Evolutionary conservation across 148 eudicot genomes (phyloP).

Genomic region (Bassia scoparia): DNA sequence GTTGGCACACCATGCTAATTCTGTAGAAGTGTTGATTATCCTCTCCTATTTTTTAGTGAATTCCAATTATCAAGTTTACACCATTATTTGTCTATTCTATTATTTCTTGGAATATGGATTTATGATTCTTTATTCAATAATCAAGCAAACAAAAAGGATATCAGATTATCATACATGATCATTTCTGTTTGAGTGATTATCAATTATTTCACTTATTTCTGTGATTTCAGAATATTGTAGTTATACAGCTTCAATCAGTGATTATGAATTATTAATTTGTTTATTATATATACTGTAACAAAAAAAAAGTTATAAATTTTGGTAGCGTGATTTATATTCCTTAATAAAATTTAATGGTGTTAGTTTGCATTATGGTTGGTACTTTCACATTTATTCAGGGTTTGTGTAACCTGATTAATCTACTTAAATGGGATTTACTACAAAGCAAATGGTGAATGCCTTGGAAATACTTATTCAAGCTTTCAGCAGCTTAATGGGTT

Average conservation of each 20-base stretch:
- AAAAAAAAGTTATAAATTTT: background rate
- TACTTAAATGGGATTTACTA: constrained; percentile 82
- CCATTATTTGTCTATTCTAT: background rate
- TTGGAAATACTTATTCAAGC: constrained; percentile 83
- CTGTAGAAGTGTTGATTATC: too few species aligned
- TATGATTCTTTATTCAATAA: background rate
- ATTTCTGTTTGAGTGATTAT: background rate
- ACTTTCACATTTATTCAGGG: constrained; percentile 96
- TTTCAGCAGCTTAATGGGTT: constrained; percentile 88
- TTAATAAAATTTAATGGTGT: background rate
- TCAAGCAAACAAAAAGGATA: background rate
- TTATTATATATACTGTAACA: background rate
- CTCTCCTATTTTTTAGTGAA: background rate
- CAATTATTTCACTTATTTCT: background rate
- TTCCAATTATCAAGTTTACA: constrained; percentile 13
- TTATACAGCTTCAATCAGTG: constrained; percentile 86
- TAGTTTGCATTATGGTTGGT: constrained; percentile 79
- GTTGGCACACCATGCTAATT: too few species aligned
- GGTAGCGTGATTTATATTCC: background rate
- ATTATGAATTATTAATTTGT: constrained; percentile 10
- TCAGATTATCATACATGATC: background rate
- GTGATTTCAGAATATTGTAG: constrained; percentile 77
- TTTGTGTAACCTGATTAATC: constrained; percentile 77
- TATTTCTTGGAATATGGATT: background rate
- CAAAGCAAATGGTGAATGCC: constrained; percentile 94